A percentile compares a stretch with the other conserved stretches of the same genome.
Evolutionary conservation across 257 asterid genomes (phyloP).

Genomic region (Avicennia marina): DNA sequence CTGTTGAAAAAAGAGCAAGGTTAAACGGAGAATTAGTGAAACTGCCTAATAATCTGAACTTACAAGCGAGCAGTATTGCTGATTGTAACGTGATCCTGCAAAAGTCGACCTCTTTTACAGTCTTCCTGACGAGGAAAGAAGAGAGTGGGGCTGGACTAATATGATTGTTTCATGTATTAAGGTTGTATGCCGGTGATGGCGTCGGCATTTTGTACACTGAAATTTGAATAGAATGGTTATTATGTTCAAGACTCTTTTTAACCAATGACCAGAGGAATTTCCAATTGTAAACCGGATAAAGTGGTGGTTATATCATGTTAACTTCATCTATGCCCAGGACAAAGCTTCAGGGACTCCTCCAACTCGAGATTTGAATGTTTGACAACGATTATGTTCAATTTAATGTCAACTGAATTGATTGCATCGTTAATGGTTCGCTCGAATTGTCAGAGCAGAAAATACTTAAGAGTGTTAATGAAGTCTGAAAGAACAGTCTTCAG

Average conservation of each 20-base stretch:
- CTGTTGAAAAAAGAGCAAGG: slow-evolving; percentile 16
- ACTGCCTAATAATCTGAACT: slow-evolving; percentile 22
- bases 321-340: not conserved
- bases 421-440: not conserved
- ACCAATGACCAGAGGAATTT: not conserved
- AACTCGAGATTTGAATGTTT: not conserved
- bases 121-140: slow-evolving; percentile 19
- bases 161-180: not conserved
- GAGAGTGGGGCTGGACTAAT: slow-evolving; percentile 22
- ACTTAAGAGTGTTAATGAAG: not conserved
- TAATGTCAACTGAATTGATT: not conserved
- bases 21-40: slow-evolving; percentile 15
- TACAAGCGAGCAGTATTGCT: slow-evolving; percentile 20
- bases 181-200: not conserved
- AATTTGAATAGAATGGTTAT: not conserved
- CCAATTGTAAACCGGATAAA: not conserved
- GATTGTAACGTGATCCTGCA: slow-evolving; percentile 23
- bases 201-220: no score
- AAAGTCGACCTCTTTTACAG: slow-evolving; percentile 24
- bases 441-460: not conserved
- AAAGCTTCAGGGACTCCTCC: not conserved
- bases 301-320: not conserved
- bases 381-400: not conserved
- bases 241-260: not conserved
- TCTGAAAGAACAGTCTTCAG: not conserved